These are phyloP conservation scores for Capsicum rhomboideum DNA, from an alignment of 257 asterid species.

Conservation along the genomic window DNA sequence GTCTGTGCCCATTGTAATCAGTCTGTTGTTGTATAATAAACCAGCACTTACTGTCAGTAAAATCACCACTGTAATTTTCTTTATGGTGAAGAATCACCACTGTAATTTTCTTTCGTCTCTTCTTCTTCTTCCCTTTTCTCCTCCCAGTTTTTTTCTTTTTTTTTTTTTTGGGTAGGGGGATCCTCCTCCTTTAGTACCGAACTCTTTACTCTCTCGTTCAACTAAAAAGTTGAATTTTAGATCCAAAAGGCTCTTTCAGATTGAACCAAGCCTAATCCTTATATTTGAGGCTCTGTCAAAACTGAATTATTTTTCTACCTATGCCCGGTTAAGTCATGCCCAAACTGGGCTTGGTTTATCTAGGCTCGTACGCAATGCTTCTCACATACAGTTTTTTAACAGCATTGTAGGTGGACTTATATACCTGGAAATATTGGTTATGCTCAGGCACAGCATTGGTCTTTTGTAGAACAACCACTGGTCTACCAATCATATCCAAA, in stretches of 20 bases:
- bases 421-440: constrained; percentile 85
- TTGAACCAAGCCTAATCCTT: background rate
- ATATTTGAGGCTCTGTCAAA: background rate
- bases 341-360: background rate
- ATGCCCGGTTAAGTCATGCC: background rate
- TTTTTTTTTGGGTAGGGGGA: no score
- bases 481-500: constrained; percentile 90
- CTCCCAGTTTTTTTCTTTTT: background rate
- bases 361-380: background rate
- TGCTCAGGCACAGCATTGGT: constrained; percentile 85
- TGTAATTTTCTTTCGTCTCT: background rate
- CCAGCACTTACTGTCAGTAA: background rate
- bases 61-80: background rate
- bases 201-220: background rate
- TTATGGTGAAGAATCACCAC: background rate
- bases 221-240: background rate
- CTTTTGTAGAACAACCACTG: constrained; percentile 79
- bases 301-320: background rate
- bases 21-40: background rate
- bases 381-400: background rate
- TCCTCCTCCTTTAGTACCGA: background rate
- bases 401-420: background rate
- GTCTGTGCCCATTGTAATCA: background rate
- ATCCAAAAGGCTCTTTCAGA: background rate
- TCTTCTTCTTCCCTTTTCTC: background rate